Base-by-base conservation (phyloP, 495 filamentous ascomycete genomes). In the Cudoniella acicularis region DNA sequence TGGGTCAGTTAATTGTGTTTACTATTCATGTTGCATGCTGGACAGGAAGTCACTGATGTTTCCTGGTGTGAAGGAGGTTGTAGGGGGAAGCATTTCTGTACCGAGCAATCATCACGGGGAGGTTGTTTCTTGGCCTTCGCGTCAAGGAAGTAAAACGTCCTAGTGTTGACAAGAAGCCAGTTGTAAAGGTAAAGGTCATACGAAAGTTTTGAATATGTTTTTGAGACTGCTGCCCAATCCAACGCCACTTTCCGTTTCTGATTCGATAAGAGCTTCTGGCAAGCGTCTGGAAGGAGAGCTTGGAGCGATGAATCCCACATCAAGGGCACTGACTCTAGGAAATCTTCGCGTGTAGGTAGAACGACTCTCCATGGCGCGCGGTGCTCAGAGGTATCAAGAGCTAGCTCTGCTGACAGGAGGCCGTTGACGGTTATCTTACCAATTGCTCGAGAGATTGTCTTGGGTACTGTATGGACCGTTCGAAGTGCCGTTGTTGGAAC, bases 81-180 rank as follows among this genome's bases (percentile, higher is more conserved):
- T 4, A n/a, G 6, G 13, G 17, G 18, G 18, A 17, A n/a, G 43
- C 4, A 46, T 21, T n/a, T n/a, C n/a, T n/a, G 6, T 46, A 46
- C 43, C 56, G 65, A 47, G 43, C 83, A 79, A 65, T 88, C 86
- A 69, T 85, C 82, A 6, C 70, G 71, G 9, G 30, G n/a, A 0
- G 54, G 65, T 18, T 24, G 22, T 10, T 49, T 46, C n/a, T 63
- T 62, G 0, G 25, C 24, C 3, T 23, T 45, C 2, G 54, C 49
- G 20, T 51, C 26, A 3, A 49, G 40, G 56, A 64, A 86, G 63
- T 82, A 88, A 70, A 91, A 89, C 50, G 79, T 82, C 53, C 87
- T 74, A 2, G 86, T 88, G 60, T 86, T 89, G 21, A 89, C 79
- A 49, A 89, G 76, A 22, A 87, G 73, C 87, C 87, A 91, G 60